phyloP scores from a whole-genome alignment of 352 stramenopile genomes.

The Globisporangium alternatum region DNA sequence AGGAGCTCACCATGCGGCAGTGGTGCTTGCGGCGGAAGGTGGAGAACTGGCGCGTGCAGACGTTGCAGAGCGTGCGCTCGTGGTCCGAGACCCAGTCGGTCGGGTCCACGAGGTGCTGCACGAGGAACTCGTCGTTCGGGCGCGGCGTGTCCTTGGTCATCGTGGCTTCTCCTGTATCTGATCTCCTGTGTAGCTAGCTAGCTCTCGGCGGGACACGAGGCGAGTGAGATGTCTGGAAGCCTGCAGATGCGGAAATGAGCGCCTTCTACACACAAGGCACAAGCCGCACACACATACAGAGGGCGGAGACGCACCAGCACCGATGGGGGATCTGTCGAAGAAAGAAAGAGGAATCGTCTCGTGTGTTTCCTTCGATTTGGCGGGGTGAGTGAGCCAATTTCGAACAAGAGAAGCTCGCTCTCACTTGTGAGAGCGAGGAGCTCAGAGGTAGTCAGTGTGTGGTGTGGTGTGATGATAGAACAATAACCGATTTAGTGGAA shows the following conservation, averaged over 20 bases:
- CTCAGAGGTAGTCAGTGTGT: background rate
- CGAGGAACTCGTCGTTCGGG: conserved; percentile 51
- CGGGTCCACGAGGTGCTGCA: conserved; percentile 71
- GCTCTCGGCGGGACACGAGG: background rate
- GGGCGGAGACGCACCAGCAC: background rate
- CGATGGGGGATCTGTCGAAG: background rate
- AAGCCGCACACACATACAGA: background rate
- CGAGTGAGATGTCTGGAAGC: background rate
- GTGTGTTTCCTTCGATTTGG: background rate
- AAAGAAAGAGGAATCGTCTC: conserved; percentile 4
- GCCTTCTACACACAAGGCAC: background rate
- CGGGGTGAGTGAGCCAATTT: background rate
- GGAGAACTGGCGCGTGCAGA: conserved; percentile 75
- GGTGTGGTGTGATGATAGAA: background rate
- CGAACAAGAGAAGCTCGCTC: conserved; percentile 12
- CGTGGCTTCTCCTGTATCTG: background rate
- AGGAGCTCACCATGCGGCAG: conserved; percentile 64
- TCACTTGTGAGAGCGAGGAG: background rate
- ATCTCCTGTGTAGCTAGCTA: background rate
- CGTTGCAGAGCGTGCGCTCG: conserved; percentile 65
- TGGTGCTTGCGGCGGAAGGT: conserved; percentile 86
- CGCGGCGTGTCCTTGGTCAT: conserved; percentile 31
- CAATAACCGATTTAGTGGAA: conserved; percentile 5
- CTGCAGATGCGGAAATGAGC: conserved; percentile 12
- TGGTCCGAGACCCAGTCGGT: conserved; percentile 75